phyloP scores from a whole-genome alignment of 164 flowering plant genomes.

The Annona cherimola region DNA sequence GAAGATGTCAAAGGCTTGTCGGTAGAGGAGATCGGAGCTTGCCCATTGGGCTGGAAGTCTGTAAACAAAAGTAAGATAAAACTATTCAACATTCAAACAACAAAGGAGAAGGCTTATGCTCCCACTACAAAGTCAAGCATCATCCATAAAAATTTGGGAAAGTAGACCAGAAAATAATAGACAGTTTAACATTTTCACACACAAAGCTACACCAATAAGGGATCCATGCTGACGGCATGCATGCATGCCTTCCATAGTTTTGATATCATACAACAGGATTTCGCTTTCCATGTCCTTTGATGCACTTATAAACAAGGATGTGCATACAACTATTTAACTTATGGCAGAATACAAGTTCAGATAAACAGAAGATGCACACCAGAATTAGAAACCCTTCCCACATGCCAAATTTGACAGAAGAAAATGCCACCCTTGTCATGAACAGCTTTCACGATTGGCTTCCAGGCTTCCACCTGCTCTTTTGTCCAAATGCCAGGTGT shows the following conservation, averaged over 20 bases:
- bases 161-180: no score
- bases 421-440: conserved; percentile 29
- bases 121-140: not conserved
- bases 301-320: no score
- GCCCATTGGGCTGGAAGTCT: conserved; percentile 17
- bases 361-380: conserved; percentile 6
- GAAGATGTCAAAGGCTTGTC: conserved; percentile 12
- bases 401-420: conserved; percentile 31
- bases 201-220: no score
- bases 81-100: not conserved
- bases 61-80: not conserved
- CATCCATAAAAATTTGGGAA: no score
- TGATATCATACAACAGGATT: not conserved
- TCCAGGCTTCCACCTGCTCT: conserved; percentile 34
- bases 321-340: no score
- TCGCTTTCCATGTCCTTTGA: not conserved
- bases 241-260: no score
- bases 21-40: conserved; percentile 19
- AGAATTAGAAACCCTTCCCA: conserved; percentile 23
- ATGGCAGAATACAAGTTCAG: no score
- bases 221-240: no score
- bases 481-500: conserved; percentile 33
- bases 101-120: not conserved
- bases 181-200: no score
- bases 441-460: conserved; percentile 33